Percentiles rank a stretch among this genome's conserved stretches.
phyloP scores from a whole-genome alignment of 148 eudicot genomes.

The Silene latifolia region DNA sequence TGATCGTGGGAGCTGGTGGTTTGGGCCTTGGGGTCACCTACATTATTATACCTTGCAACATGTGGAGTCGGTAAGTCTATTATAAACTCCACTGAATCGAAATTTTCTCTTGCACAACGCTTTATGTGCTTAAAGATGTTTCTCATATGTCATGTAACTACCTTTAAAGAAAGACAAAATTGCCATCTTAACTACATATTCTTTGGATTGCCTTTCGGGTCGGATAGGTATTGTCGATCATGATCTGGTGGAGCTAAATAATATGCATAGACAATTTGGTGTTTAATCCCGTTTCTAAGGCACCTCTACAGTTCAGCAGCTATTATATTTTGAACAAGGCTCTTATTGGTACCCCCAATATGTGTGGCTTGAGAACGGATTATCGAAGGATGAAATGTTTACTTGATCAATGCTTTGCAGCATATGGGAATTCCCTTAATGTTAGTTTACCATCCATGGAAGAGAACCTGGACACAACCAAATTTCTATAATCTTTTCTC shows the following conservation, averaged over 20 bases:
- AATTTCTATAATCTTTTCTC: neutral
- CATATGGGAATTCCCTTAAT: neutral
- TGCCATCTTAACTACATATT: neutral
- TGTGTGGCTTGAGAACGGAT: conserved; percentile 6
- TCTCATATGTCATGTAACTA: neutral
- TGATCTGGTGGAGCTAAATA: conserved; percentile 97
- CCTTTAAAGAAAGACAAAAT: neutral
- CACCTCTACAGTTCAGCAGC: neutral
- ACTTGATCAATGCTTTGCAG: neutral
- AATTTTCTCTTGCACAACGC: neutral
- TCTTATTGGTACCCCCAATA: neutral
- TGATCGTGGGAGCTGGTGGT: conserved; percentile 98
- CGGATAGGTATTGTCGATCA: conserved; percentile 91
- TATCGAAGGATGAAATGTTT: neutral
- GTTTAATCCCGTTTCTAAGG: conserved; percentile 9
- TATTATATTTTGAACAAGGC: neutral
- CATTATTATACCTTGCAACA: conserved; percentile 89
- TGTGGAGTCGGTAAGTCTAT: conserved; percentile 76
- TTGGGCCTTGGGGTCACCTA: conserved; percentile 88
- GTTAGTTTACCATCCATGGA: neutral
- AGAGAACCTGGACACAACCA: neutral
- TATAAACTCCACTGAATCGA: neutral
- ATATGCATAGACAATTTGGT: conserved; percentile 94
- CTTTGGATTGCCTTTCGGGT: conserved; percentile 37
- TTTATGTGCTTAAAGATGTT: neutral